Conservation (phyloP, 129 eudicot genomes). For the Pseudognaphalium luteoalbum region DNA sequence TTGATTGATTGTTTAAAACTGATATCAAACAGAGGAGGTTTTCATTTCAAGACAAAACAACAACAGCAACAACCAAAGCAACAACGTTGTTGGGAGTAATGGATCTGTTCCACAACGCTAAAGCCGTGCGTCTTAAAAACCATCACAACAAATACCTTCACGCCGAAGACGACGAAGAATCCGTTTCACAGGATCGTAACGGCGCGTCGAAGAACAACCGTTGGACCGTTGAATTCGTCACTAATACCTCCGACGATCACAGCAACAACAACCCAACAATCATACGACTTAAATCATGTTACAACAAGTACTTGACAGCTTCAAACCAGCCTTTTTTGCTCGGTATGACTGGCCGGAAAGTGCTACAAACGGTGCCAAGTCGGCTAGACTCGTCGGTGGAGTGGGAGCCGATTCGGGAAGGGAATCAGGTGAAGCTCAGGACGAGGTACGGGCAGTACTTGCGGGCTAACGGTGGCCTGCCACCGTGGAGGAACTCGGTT, state of each 20-base stretch:
- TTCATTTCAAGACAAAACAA: constrained; percentile 1
- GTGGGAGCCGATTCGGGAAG: constrained; percentile 73
- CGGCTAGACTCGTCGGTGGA: constrained; percentile 65
- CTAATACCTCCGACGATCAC: constrained; percentile 14
- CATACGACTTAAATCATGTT: constrained; percentile 67
- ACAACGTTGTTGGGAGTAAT: constrained; percentile 26
- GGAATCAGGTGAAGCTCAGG: constrained; percentile 50
- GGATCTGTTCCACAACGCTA: constrained; percentile 66
- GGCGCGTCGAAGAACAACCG: constrained; percentile 57
- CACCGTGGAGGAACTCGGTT: constrained; percentile 77
- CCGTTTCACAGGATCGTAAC: constrained; percentile 62
- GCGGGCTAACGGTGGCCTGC: constrained; percentile 65
- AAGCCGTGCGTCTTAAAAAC: constrained; percentile 66
- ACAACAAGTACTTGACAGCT: constrained; percentile 68
- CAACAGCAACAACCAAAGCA: not conserved
- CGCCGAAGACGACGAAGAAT: constrained; percentile 75
- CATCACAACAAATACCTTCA: constrained; percentile 63
- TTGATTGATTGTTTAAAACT: not conserved
- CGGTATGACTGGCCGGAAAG: constrained; percentile 81
- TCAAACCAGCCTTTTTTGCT: constrained; percentile 68
- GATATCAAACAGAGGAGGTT: not conserved
- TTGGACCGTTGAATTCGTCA: constrained; percentile 67
- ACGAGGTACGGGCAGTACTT: constrained; percentile 62
- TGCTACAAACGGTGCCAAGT: constrained; percentile 57
- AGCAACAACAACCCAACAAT: constrained; percentile 27